Evolutionary conservation across 257 asterid genomes (phyloP).

Genomic region (Lycium ferocissimum): DNA sequence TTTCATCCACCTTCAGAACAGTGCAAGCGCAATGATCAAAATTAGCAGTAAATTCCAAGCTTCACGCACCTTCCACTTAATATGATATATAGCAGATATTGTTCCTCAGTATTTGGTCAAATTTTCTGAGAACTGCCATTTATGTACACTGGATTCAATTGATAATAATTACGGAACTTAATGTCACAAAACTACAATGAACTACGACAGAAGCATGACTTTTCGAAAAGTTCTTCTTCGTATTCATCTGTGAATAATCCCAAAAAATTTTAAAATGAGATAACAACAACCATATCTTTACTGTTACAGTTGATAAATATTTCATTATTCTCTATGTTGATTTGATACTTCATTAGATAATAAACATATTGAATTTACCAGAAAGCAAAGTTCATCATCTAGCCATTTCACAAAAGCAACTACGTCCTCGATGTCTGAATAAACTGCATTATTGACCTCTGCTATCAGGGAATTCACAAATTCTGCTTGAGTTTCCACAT

Average conservation of each 20-base stretch:
- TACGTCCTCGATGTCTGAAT: constrained; percentile 72
- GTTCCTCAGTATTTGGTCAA: background rate
- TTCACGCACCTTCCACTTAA: background rate
- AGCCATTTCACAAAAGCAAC: constrained; percentile 93
- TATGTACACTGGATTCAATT: background rate
- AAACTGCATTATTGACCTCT: constrained; percentile 78
- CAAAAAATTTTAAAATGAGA: background rate
- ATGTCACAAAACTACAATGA: background rate
- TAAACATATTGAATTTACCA: constrained; percentile 52
- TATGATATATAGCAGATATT: background rate
- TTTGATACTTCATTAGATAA: background rate
- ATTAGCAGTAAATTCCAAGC: background rate
- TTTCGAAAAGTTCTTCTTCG: background rate
- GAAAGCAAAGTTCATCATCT: constrained; percentile 93
- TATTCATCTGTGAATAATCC: background rate
- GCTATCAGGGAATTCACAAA: constrained; percentile 77
- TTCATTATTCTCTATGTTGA: background rate
- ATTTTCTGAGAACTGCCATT: constrained; percentile 13
- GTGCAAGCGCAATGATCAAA: constrained; percentile 26
- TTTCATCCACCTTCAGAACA: constrained; percentile 77
- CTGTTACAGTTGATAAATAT: background rate
- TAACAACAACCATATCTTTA: background rate
- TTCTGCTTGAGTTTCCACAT: constrained; percentile 93
- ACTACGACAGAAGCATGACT: background rate
- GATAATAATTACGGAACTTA: background rate